Base-by-base conservation (phyloP, 2,329 filamentous ascomycete species). In the Fusarium buharicum region DNA sequence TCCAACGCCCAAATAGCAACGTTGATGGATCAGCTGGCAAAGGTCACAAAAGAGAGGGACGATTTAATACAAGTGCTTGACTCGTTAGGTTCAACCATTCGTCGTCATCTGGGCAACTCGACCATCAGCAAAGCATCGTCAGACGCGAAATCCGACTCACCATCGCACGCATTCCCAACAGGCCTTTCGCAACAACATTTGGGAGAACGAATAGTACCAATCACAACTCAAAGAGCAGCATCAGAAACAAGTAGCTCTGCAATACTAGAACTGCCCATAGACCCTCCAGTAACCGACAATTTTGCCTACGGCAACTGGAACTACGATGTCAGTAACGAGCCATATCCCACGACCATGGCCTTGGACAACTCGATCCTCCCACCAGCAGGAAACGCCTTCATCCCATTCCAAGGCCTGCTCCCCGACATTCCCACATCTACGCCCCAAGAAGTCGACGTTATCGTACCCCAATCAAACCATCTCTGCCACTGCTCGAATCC, bases 1-100 rank as follows among this genome's bases (percentile, higher is more conserved):
- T 59, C 70, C 31, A 72, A 59, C 31, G 31, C 67, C 10, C 65
- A 71, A 17, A 46, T 70, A 16, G 59, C 63, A 6, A 46, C 54
- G 3, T 53, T 73, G 41, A 69, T 70, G 63, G 70, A 72, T 8
- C 67, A 69, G 46, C 59, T 74, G 7, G 52, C 62, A 18, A 40
- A 57, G 6, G 64, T 72, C 17, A 72, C 66, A 13, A 59, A 62
- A 20, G 69, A 74, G 36, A 61, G 69, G 9, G 69, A 68, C 28
- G 54, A 61, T 41, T 50, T 65, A 16, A 14, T 68, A 10, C 40
- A 63, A 17, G 59, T 64, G 1, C 39, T 67, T 10, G 46, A 54
- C 8, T 57, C 58, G 1, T n/a, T 68, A 7, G 62, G 63, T 6
- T 45, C 45, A 0, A 58, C 64, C 2, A 68, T 68, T 12, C 51